These are phyloP conservation scores for Penicillium sumatraense DNA, from an alignment of 2,329 filamentous ascomycete genomes.

Conservation along the genomic window DNA sequence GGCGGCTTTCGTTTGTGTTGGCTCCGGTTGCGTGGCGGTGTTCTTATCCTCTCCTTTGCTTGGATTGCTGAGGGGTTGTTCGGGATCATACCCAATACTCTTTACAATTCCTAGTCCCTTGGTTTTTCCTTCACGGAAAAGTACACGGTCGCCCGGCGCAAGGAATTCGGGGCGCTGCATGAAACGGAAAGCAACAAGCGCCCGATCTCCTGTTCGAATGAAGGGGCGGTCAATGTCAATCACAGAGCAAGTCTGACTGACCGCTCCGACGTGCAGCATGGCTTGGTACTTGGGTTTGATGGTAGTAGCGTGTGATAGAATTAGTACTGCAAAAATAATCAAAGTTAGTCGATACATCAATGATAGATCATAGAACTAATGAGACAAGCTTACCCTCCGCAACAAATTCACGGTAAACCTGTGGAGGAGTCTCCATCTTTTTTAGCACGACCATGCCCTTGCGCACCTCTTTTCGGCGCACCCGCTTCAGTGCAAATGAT, in stretches of 20 bases:
- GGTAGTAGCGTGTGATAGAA: conserved; percentile 92
- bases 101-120: conserved; percentile 97
- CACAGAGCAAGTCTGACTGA: conserved; percentile 94
- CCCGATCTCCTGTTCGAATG: conserved; percentile 93
- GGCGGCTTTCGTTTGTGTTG: conserved; percentile 25
- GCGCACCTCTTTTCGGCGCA: conserved; percentile 87
- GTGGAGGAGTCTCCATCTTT: conserved; percentile 75
- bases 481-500: conserved; percentile 85
- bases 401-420: conserved; percentile 75
- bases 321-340: conserved; percentile 69
- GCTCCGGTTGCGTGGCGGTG: conserved; percentile 25
- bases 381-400: conserved; percentile 67
- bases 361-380: not conserved
- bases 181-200: conserved; percentile 91
- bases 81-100: conserved; percentile 81
- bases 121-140: conserved; percentile 93
- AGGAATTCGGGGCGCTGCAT: conserved; percentile 93
- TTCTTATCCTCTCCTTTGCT: not conserved
- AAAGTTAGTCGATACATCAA: not conserved
- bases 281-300: conserved; percentile 97
- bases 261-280: conserved; percentile 94
- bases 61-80: conserved; percentile 53
- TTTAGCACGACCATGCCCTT: conserved; percentile 98
- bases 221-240: conserved; percentile 97
- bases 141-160: conserved; percentile 80